A percentile compares a stretch with the other conserved stretches of the same genome.
Evolutionary conservation across 1,139 yeast genomes (phyloP).

Genomic region (Suhomyces chickasaworum): DNA sequence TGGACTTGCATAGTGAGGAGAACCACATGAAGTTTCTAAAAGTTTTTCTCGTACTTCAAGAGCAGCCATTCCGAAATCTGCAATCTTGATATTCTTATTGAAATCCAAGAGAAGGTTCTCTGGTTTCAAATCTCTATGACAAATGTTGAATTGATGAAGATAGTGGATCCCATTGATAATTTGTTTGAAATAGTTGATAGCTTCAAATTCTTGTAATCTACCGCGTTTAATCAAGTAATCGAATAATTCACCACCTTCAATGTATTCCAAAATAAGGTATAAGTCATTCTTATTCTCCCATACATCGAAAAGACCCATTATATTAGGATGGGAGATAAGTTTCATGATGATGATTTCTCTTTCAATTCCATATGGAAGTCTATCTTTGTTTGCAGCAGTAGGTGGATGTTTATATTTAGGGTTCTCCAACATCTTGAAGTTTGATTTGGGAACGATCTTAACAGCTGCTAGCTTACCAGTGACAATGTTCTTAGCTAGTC

Average conservation of each 20-base stretch:
- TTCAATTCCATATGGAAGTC: slow-evolving; percentile 90
- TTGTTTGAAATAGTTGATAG: slow-evolving; percentile 87
- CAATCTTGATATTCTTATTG: slow-evolving; percentile 87
- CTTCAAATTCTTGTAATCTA: slow-evolving; percentile 83
- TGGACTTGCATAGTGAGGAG: slow-evolving; percentile 98
- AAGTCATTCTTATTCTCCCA: slow-evolving; percentile 97
- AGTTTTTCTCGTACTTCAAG: slow-evolving; percentile 81
- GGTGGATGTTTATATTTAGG: slow-evolving; percentile 41
- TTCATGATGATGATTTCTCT: slow-evolving; percentile 94
- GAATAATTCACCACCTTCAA: slow-evolving; percentile 96
- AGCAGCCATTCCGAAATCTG: slow-evolving; percentile 99
- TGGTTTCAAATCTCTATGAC: slow-evolving; percentile 95
- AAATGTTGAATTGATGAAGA: slow-evolving; percentile 91
- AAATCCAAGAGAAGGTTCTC: slow-evolving; percentile 88
- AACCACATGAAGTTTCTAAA: slow-evolving; percentile 94
- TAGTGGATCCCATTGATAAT: slow-evolving; percentile 89
- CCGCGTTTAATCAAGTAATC: slow-evolving; percentile 90
- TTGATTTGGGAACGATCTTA: slow-evolving; percentile 88
- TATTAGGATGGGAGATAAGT: slow-evolving; percentile 87
- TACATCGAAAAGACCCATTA: slow-evolving; percentile 94
- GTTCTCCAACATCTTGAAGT: slow-evolving; percentile 56
- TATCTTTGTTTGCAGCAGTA: slow-evolving; percentile 40
- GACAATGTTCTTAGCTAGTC: slow-evolving; percentile 81
- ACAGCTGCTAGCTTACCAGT: slow-evolving; percentile 95
- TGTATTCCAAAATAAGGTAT: slow-evolving; percentile 88